Percentiles rank a stretch among this genome's conserved stretches.
Evolutionary conservation across 345 rosid genomes (phyloP).

Genomic region (Boechera retrofracta): DNA sequence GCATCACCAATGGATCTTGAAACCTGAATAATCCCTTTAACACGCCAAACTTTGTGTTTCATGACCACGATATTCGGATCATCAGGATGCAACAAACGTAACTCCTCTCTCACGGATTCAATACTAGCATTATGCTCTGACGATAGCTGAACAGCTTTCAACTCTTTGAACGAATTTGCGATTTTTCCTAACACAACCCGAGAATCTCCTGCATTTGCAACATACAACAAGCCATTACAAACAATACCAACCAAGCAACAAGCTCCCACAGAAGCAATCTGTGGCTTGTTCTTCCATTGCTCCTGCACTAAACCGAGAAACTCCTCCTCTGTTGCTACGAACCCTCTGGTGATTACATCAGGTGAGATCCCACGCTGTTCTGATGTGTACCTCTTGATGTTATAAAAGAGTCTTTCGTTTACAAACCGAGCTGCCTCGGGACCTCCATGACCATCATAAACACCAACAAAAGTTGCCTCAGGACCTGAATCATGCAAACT

Average conservation of each 20-base stretch:
- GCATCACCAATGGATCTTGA: slow-evolving; percentile 98
- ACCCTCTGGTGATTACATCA: slow-evolving; percentile 82
- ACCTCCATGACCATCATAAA: slow-evolving; percentile 99
- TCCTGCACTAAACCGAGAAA: slow-evolving; percentile 76
- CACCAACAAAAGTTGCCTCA: slow-evolving; percentile 91
- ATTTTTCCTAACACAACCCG: slow-evolving; percentile 82
- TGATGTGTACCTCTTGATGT: slow-evolving; percentile 69
- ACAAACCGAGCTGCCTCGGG: slow-evolving; percentile 92
- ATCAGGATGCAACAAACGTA: slow-evolving; percentile 85
- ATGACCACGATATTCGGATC: slow-evolving; percentile 93
- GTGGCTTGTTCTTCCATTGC: slow-evolving; percentile 74
- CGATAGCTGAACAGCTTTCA: slow-evolving; percentile 86
- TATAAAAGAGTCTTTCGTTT: slow-evolving; percentile 66
- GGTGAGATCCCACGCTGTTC: slow-evolving; percentile 79
- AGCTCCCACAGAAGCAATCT: slow-evolving; percentile 93
- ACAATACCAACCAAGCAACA: slow-evolving; percentile 92
- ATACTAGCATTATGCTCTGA: slow-evolving; percentile 87
- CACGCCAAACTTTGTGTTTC: slow-evolving; percentile 97
- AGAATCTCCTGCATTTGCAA: slow-evolving; percentile 98
- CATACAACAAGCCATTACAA: slow-evolving; percentile 74
- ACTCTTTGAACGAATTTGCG: slow-evolving; percentile 56
- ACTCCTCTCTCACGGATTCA: slow-evolving; percentile 91
- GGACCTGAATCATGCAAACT: slow-evolving; percentile 78
- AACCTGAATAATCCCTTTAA: slow-evolving; percentile 95
- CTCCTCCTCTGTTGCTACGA: slow-evolving; percentile 87